Evolutionary conservation across 345 rosid genomes (phyloP).

Genomic region (Firmiana major): DNA sequence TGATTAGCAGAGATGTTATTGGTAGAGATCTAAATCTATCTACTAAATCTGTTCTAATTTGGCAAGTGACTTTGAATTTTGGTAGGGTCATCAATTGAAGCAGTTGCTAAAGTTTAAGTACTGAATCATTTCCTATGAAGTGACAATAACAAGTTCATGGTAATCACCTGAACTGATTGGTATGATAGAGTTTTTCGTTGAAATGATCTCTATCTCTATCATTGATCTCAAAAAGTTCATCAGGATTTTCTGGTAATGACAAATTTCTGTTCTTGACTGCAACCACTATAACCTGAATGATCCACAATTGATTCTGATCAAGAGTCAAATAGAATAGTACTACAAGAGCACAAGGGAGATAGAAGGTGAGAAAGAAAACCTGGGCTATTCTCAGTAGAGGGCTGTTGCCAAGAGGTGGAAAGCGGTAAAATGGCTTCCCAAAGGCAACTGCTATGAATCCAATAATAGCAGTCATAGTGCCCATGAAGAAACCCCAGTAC

Average conservation of each 20-base stretch:
- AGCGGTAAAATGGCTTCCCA: conserved; percentile 41
- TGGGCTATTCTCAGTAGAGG: conserved; percentile 39
- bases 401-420: conserved; percentile 33
- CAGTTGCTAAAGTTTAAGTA: neutral
- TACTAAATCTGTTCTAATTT: neutral
- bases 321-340: neutral
- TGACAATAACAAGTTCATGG: neutral
- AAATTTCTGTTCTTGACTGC: conserved; percentile 46
- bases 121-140: neutral
- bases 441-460: conserved; percentile 26
- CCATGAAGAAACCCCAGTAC: conserved; percentile 53
- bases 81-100: neutral
- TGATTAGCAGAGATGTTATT: neutral
- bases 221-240: conserved; percentile 38
- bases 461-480: conserved; percentile 29
- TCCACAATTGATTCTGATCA: neutral
- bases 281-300: conserved; percentile 42
- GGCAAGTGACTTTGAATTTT: neutral
- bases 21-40: neutral
- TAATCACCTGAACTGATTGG: conserved; percentile 2
- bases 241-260: conserved; percentile 35
- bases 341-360: neutral
- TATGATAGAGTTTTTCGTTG: conserved; percentile 17
- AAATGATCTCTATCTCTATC: conserved; percentile 34
- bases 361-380: conserved; percentile 22